These are phyloP conservation scores for Nakazawaea laoshanensis DNA, from an alignment of 805 yeast species.

Conservation along the genomic window DNA sequence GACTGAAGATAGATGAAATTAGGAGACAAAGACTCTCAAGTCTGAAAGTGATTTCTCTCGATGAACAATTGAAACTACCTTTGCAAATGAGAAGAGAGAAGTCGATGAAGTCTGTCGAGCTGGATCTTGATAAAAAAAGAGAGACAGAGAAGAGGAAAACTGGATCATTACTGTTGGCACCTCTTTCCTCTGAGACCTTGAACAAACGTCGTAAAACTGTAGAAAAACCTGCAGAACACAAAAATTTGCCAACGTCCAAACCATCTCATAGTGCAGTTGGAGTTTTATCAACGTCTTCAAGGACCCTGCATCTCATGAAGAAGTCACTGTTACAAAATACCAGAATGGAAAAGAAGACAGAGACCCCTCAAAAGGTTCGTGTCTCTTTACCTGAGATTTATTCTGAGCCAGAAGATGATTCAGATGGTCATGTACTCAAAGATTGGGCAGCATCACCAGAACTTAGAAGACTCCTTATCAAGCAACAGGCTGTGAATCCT, in stretches of 20 bases:
- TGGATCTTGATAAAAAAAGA: neutral
- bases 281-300: slow-evolving; percentile 11
- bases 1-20: slow-evolving; percentile 6
- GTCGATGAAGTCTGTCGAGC: slow-evolving; percentile 5
- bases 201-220: slow-evolving; percentile 16
- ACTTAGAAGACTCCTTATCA: slow-evolving; percentile 32
- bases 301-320: slow-evolving; percentile 21
- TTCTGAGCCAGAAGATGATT: slow-evolving; percentile 49
- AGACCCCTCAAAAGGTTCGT: slow-evolving; percentile 5
- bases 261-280: slow-evolving; percentile 2
- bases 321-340: slow-evolving; percentile 25
- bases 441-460: slow-evolving; percentile 62
- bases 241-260: slow-evolving; percentile 15
- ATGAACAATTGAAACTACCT: slow-evolving; percentile 7
- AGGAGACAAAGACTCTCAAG: slow-evolving; percentile 6
- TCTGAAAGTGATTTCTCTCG: slow-evolving; percentile 3
- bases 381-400: slow-evolving; percentile 32
- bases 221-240: slow-evolving; percentile 17
- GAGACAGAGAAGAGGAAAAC: neutral
- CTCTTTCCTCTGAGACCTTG: slow-evolving; percentile 11
- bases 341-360: slow-evolving; percentile 13
- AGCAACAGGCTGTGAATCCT: slow-evolving; percentile 53
- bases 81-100: slow-evolving; percentile 9
- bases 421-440: slow-evolving; percentile 35
- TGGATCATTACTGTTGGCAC: slow-evolving; percentile 1